phyloP scores from a whole-genome alignment of 2,329 filamentous ascomycete genomes.

The Sporothrix pseudoabietina region DNA sequence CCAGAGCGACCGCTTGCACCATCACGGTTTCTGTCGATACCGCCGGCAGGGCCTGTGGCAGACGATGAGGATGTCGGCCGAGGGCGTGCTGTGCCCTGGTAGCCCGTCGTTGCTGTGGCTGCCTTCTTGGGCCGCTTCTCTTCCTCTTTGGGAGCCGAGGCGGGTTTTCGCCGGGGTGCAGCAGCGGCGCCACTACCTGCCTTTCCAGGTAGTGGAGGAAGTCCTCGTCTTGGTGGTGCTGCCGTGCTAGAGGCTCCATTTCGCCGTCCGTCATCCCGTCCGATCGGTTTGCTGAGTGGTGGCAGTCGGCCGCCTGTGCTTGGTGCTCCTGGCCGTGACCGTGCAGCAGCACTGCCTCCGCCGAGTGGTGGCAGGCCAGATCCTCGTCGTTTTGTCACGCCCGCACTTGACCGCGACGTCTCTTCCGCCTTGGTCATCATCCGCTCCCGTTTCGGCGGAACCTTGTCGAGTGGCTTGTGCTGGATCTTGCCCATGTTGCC shows the following conservation, averaged over 20 bases:
- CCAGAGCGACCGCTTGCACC: not conserved
- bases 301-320: not conserved
- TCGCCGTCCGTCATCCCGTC: not conserved
- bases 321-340: not conserved
- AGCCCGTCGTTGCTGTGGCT: constrained; percentile 63
- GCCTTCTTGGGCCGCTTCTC: constrained; percentile 66
- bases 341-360: not conserved
- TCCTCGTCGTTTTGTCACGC: constrained; percentile 9
- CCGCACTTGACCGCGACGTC: constrained; percentile 8
- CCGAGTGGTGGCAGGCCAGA: constrained; percentile 18
- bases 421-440: constrained; percentile 29
- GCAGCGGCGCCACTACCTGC: not conserved
- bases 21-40: not conserved
- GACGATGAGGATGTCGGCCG: constrained; percentile 48
- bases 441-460: constrained; percentile 56
- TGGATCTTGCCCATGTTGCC: constrained; percentile 71
- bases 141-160: constrained; percentile 38
- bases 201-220: constrained; percentile 7
- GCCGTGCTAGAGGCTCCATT: not conserved
- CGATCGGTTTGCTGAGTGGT: constrained; percentile 1
- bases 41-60: constrained; percentile 33
- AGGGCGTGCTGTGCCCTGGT: constrained; percentile 66
- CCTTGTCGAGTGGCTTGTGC: constrained; percentile 70
- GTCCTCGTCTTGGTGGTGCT: not conserved
- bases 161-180: not conserved